Conservation (phyloP, 805 yeast genomes). For the Candida glaebosa region DNA sequence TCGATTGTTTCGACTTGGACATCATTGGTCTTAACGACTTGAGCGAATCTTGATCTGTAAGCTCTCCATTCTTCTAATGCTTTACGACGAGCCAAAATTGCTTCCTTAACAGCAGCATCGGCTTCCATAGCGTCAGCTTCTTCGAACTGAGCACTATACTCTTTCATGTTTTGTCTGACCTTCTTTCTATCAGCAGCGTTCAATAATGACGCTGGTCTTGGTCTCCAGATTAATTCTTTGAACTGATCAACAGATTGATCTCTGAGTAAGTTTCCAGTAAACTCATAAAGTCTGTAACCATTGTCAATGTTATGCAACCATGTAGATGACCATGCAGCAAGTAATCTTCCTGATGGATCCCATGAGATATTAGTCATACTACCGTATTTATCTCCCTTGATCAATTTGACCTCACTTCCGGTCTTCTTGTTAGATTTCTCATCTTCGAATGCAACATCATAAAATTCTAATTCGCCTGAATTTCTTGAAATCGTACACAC, state of each 20-base stretch:
- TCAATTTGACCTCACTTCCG: constrained; percentile 54
- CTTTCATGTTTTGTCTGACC: constrained; percentile 84
- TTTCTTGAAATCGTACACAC: constrained; percentile 46
- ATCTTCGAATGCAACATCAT: constrained; percentile 81
- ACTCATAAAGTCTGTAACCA: constrained; percentile 85
- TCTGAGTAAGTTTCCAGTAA: constrained; percentile 71
- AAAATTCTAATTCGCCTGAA: constrained; percentile 75
- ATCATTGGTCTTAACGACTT: constrained; percentile 40
- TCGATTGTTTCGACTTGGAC: constrained; percentile 56
- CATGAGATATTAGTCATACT: constrained; percentile 84
- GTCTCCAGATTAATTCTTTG: constrained; percentile 94
- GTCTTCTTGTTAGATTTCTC: constrained; percentile 50
- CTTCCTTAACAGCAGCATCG: constrained; percentile 84
- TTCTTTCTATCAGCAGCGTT: constrained; percentile 79
- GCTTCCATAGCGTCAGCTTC: constrained; percentile 96
- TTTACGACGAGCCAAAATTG: constrained; percentile 78
- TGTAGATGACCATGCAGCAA: constrained; percentile 82
- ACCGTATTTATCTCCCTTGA: constrained; percentile 61
- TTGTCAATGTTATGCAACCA: constrained; percentile 85
- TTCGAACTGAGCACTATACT: constrained; percentile 89
- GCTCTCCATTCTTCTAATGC: constrained; percentile 80
- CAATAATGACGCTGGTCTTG: constrained; percentile 82
- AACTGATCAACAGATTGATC: constrained; percentile 80
- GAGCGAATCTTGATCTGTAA: constrained; percentile 56
- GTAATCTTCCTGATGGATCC: constrained; percentile 95